phyloP scores from a whole-genome alignment of 371 early-diverging fungal species.

The Mucor indicus region DNA sequence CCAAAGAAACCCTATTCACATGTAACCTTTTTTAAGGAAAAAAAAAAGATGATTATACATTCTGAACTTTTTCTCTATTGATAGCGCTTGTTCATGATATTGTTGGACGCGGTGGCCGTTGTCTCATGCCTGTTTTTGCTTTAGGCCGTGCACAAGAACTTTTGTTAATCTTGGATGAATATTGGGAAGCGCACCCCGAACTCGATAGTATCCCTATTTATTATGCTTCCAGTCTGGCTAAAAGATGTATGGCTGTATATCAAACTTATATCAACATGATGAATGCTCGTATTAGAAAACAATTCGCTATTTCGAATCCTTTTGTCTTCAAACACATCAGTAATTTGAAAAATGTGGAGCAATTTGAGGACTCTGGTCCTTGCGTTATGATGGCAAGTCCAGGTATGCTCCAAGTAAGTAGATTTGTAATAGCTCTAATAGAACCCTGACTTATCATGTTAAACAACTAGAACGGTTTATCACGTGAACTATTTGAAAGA shows the following conservation, averaged over 20 bases:
- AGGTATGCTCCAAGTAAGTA: conserved; percentile 95
- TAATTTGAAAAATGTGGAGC: conserved; percentile 88
- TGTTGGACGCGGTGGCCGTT: conserved; percentile 96
- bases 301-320: conserved; percentile 92
- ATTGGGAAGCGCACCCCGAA: conserved; percentile 97
- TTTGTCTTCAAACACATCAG: conserved; percentile 98
- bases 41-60: neutral
- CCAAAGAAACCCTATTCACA: conserved; percentile 95
- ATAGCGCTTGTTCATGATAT: conserved; percentile 83
- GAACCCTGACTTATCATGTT: too few species aligned
- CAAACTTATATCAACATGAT: conserved; percentile 99
- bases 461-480: conserved; percentile 87
- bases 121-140: conserved; percentile 99
- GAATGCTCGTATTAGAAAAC: conserved; percentile 96
- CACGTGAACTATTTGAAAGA: conserved; percentile 96
- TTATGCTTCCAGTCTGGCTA: conserved; percentile 97
- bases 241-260: conserved; percentile 98
- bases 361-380: conserved; percentile 97
- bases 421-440: neutral
- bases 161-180: conserved; percentile 98
- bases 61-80: neutral
- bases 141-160: conserved; percentile 99
- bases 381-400: conserved; percentile 99
- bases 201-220: conserved; percentile 97
- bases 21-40: conserved; percentile 28